These are phyloP conservation scores for Leccinum pachyderme DNA, from an alignment of 1,284 basidiomycete genomes.

Conservation along the genomic window DNA sequence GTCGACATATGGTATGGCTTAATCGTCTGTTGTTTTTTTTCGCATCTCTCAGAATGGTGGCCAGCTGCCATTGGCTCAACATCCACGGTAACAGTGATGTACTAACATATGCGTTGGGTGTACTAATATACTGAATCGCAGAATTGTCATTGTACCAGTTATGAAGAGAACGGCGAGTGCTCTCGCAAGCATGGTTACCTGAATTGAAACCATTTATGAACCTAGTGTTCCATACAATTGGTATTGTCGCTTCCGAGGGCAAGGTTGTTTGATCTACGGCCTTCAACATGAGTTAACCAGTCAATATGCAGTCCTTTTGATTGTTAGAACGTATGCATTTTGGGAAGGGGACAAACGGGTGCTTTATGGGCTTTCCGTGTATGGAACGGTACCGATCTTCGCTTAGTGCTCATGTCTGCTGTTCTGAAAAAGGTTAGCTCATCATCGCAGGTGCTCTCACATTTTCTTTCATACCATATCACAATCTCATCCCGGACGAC, in stretches of 20 bases:
- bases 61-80: neutral
- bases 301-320: neutral
- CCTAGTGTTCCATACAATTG: neutral
- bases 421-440: neutral
- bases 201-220: no score
- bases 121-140: neutral
- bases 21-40: no score
- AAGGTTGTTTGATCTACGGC: neutral
- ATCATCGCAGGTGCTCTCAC: neutral
- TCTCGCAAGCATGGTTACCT: neutral
- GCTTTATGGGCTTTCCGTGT: neutral
- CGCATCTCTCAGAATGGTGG: neutral
- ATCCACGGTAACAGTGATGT: neutral
- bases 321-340: neutral
- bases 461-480: neutral
- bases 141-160: neutral
- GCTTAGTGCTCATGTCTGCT: neutral
- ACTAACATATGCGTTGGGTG: neutral
- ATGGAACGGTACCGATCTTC: neutral
- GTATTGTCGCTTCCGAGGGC: neutral
- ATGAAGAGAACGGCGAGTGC: neutral
- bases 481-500: neutral
- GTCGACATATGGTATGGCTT: neutral
- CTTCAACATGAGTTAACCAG: neutral
- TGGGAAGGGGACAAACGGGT: neutral